Evolutionary conservation across 805 yeast species (phyloP), one percentile per base, ranked within the genome.

Genomic region (Dipodascopsis tothii): DNA sequence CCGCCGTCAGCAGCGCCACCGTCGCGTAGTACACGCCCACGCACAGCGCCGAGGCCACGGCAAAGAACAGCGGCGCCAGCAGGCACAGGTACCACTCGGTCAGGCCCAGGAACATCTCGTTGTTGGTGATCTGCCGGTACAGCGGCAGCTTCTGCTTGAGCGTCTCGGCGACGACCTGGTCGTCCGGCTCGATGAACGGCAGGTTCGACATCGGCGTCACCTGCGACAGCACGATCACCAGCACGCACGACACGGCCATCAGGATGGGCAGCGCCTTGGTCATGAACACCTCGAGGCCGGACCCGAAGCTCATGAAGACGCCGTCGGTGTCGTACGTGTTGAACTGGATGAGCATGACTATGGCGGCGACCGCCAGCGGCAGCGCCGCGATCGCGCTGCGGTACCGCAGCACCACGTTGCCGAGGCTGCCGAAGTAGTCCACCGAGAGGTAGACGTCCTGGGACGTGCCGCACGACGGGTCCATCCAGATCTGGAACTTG

Each of bases 341-440:
- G 40, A 81, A 66, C 59, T 88, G 96, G 18, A 76, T 55, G 2
- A 74, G 55, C 36, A 81, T 51, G 0, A 74, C 72, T 16, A 76
- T 44, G 0, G 77, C 62, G 1, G 80, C 70, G 16, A 83, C 66
- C 33, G 77, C 75, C 1, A 81, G 67, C 2, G 94, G 87, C 42
- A 83, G 71, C 1, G 87, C 72, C 3, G 84, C 80, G 33, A 82
- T 66, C 1, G 84, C 77, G 11, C 90, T 70, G 56, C 98, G 71
- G 61, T 83, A 90, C 44, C 94, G 70, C 53, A 87, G 67, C 3
- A 84, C 80, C 37, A 88, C 63, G 51, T 82, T 69, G 44, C 79
- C 81, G 46, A 88, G 62, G 32, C 90, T 80, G 23, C 72, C 68
- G 36, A 73, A 54, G 58, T 77, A 61, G 60, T 83, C 81, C 14